Conservation (phyloP, 1,284 basidiomycete species). For the Waitea zeae region DNA sequence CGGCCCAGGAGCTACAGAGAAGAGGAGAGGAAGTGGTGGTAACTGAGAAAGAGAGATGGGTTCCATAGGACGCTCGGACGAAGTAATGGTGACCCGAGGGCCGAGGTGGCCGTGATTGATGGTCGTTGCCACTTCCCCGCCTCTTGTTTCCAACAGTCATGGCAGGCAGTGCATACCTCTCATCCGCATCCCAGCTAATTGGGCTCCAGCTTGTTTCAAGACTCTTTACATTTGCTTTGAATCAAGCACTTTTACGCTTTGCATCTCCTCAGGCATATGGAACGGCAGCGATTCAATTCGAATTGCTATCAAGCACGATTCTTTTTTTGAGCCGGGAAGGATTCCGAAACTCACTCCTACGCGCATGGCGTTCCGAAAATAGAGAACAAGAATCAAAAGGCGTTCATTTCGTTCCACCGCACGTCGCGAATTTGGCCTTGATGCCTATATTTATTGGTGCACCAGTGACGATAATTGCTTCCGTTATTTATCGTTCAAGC, state of each 20-base stretch:
- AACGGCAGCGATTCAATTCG: conserved; percentile 75
- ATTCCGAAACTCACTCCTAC: conserved; percentile 66
- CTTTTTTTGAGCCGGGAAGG: conserved; percentile 89
- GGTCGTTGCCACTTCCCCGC: neutral
- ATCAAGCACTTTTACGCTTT: conserved; percentile 75
- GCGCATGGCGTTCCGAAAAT: conserved; percentile 13
- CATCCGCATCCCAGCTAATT: conserved; percentile 68
- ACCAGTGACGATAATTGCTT: conserved; percentile 26
- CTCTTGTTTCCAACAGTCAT: neutral
- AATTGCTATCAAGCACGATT: conserved; percentile 75
- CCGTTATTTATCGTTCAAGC: conserved; percentile 28
- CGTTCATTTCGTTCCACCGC: neutral
- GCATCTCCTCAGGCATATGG: conserved; percentile 79
- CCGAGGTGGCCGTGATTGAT: no score
- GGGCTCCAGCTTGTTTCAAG: conserved; percentile 76
- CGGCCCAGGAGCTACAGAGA: neutral
- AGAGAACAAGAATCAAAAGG: neutral
- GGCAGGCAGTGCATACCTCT: conserved; percentile 8
- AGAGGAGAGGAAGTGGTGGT: neutral
- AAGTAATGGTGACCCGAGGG: no score
- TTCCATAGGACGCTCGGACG: no score
- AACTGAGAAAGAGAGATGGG: no score
- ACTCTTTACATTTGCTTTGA: conserved; percentile 73
- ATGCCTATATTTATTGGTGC: conserved; percentile 42
- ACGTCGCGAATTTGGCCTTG: conserved; percentile 29